Conservation (phyloP, 305 asterid genomes). For the Fraxinus albicans region DNA sequence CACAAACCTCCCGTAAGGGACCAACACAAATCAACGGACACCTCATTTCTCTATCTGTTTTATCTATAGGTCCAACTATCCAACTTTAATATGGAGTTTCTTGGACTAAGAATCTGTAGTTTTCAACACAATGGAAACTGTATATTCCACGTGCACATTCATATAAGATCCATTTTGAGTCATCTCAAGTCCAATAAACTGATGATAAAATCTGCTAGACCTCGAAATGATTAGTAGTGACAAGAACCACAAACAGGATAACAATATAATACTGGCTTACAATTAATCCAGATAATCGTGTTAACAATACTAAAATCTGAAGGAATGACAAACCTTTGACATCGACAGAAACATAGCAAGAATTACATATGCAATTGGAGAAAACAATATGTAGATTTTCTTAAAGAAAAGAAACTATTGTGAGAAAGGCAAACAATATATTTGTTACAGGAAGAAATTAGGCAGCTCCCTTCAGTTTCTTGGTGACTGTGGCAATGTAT, state of each 20-base stretch:
- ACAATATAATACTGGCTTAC: not conserved
- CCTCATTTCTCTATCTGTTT: not conserved
- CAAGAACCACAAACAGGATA: not conserved
- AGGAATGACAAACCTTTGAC: not conserved
- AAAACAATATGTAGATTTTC: not conserved
- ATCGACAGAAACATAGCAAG: not conserved
- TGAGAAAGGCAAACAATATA: not conserved
- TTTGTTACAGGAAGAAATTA: not conserved
- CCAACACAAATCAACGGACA: too few species aligned
- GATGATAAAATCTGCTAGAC: not conserved
- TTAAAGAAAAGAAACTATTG: not conserved
- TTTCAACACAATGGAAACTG: not conserved
- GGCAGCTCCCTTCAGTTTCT: slow-evolving; percentile 20
- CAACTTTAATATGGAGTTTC: not conserved
- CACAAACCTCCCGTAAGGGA: too few species aligned
- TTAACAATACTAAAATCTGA: not conserved
- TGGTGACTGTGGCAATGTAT: slow-evolving; percentile 23
- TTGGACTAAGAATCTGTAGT: not conserved
- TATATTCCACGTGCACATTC: not conserved
- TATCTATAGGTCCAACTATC: not conserved
- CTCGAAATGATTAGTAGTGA: not conserved
- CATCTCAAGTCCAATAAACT: not conserved
- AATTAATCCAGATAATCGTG: not conserved
- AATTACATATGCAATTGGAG: not conserved
- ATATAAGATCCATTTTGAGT: not conserved